Evolutionary conservation across 257 asterid species (phyloP).

Genomic region (Salvia splendens): DNA sequence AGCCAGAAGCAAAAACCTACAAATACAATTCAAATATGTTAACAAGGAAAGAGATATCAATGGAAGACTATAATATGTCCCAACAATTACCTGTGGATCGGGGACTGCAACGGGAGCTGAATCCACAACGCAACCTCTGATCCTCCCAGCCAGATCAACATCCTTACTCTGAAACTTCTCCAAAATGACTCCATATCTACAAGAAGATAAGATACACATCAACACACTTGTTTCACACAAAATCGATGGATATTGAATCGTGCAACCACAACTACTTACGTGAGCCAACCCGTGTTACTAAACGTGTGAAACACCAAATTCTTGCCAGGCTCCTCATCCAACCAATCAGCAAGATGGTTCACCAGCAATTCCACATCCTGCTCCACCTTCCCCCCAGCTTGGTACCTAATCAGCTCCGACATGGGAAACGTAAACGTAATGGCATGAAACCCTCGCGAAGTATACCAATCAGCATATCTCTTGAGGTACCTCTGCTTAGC

Average conservation of each 20-base stretch:
- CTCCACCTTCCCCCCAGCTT: conserved; percentile 93
- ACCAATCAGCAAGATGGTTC: conserved; percentile 84
- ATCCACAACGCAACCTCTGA: conserved; percentile 87
- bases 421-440: conserved; percentile 90
- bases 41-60: too few species aligned
- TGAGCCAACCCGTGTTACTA: conserved; percentile 94
- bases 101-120: conserved; percentile 93
- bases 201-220: conserved; percentile 26
- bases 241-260: background rate
- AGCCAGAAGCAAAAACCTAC: conserved; percentile 93
- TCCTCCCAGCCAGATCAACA: conserved; percentile 53
- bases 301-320: conserved; percentile 88
- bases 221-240: conserved; percentile 18
- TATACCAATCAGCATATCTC: conserved; percentile 86
- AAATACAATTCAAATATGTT: conserved; percentile 14
- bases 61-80: background rate
- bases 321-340: conserved; percentile 84
- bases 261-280: conserved; percentile 48
- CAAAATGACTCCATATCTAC: conserved; percentile 85
- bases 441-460: conserved; percentile 84
- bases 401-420: conserved; percentile 78
- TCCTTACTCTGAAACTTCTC: conserved; percentile 76
- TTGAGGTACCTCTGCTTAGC: conserved; percentile 89
- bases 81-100: conserved; percentile 73
- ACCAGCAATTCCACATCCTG: conserved; percentile 71